Percentiles rank a stretch among this genome's conserved stretches.
phyloP scores from a whole-genome alignment of 1,284 basidiomycete genomes.

The Xanthoconium separans region DNA sequence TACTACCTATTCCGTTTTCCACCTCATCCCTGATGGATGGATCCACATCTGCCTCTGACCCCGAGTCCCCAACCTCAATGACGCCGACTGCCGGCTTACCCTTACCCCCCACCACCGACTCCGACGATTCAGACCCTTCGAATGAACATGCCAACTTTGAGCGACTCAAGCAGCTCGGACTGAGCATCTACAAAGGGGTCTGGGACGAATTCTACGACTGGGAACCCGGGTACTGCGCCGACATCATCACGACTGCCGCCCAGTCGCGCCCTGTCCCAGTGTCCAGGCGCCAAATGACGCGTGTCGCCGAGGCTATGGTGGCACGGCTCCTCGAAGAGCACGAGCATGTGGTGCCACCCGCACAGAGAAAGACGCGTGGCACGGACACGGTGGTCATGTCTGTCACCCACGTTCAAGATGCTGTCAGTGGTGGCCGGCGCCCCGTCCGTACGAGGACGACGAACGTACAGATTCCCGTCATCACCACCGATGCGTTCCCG shows the following conservation, averaged over 20 bases:
- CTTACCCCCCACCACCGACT: background rate
- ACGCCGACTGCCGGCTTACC: background rate
- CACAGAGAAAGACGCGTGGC: background rate
- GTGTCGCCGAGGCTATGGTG: conserved; percentile 11
- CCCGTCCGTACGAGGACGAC: background rate
- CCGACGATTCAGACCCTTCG: background rate
- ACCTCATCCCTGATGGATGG: conserved; percentile 5
- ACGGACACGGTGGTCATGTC: background rate
- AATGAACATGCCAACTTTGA: background rate
- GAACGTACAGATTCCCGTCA: conserved; percentile 11
- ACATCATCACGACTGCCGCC: conserved; percentile 12
- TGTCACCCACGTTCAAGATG: conserved; percentile 6
- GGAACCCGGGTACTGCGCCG: conserved; percentile 27
- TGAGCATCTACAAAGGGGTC: conserved; percentile 25
- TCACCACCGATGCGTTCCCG: conserved; percentile 16
- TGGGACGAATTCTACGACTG: conserved; percentile 39
- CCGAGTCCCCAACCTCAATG: conserved; percentile 13
- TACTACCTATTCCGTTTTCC: background rate
- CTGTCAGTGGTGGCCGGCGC: background rate
- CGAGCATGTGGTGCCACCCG: background rate
- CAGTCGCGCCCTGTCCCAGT: conserved; percentile 1
- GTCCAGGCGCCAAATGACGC: conserved; percentile 9
- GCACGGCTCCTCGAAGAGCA: conserved; percentile 4
- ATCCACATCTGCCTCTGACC: conserved; percentile 3
- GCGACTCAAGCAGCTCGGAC: conserved; percentile 16